Evolutionary conservation across 2,329 filamentous ascomycete species (phyloP).

Genomic region (Talaromyces sp.): DNA sequence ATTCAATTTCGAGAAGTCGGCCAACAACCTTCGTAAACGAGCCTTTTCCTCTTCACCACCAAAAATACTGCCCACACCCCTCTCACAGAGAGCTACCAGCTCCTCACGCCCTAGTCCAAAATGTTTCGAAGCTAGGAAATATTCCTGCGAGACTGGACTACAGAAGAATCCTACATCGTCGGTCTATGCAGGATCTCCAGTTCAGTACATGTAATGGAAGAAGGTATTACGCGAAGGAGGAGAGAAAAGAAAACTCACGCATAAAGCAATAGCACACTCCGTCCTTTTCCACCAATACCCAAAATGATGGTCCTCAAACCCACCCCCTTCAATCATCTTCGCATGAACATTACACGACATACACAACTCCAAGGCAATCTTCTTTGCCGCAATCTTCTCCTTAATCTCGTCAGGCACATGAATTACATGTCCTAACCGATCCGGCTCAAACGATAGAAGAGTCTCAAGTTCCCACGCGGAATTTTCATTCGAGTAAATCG

Average conservation of each 20-base stretch:
- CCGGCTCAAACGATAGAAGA: slow-evolving; percentile 61
- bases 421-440: slow-evolving; percentile 72
- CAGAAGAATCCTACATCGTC: slow-evolving; percentile 81
- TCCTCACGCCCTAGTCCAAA: slow-evolving; percentile 53
- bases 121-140: slow-evolving; percentile 64
- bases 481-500: slow-evolving; percentile 46
- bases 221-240: too few species aligned
- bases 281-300: slow-evolving; percentile 59
- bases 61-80: slow-evolving; percentile 63
- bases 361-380: slow-evolving; percentile 68
- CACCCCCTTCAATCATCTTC: slow-evolving; percentile 60
- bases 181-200: slow-evolving; percentile 50
- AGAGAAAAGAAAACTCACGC: slow-evolving; percentile 63
- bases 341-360: slow-evolving; percentile 76
- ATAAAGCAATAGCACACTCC: slow-evolving; percentile 59
- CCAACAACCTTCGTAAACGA: slow-evolving; percentile 22
- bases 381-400: slow-evolving; percentile 48
- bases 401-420: slow-evolving; percentile 61
- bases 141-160: slow-evolving; percentile 71
- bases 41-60: slow-evolving; percentile 55
- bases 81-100: slow-evolving; percentile 54
- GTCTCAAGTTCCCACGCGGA: slow-evolving; percentile 57
- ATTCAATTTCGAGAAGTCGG: slow-evolving; percentile 18
- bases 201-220: too few species aligned
- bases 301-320: slow-evolving; percentile 68